A percentile compares a stretch with the other conserved stretches of the same genome.
Evolutionary conservation across 805 yeast species (phyloP).

Genomic region (Candida suzukii): DNA sequence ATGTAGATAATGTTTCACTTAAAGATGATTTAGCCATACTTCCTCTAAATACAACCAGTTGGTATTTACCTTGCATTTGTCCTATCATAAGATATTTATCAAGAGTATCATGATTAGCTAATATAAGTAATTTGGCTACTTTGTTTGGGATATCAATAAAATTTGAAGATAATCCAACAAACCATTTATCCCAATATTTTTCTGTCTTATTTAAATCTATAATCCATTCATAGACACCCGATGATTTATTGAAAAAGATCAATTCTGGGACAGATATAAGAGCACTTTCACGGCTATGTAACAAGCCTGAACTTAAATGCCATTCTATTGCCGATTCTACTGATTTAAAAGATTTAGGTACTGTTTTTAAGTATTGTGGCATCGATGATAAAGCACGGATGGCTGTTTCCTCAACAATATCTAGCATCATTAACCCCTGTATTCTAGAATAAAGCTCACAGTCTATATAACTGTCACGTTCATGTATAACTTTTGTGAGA

Average conservation of each 20-base stretch:
- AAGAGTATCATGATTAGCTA: slow-evolving; percentile 85
- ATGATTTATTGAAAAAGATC: slow-evolving; percentile 23
- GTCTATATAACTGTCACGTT: slow-evolving; percentile 10
- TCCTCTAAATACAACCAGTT: slow-evolving; percentile 59
- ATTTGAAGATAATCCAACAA: slow-evolving; percentile 51
- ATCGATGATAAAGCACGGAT: slow-evolving; percentile 59
- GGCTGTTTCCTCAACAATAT: slow-evolving; percentile 94
- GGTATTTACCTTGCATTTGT: slow-evolving; percentile 97
- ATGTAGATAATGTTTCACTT: slow-evolving; percentile 16
- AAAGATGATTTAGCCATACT: slow-evolving; percentile 22
- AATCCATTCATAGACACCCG: slow-evolving; percentile 41
- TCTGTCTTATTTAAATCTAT: slow-evolving; percentile 56
- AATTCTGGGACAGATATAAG: slow-evolving; percentile 70
- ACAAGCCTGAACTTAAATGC: slow-evolving; percentile 56
- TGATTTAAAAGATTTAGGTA: slow-evolving; percentile 56
- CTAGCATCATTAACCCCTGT: slow-evolving; percentile 72
- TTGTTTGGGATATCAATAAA: slow-evolving; percentile 31
- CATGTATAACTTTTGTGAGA: slow-evolving; percentile 43
- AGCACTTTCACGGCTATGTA: slow-evolving; percentile 59
- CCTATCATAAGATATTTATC: slow-evolving; percentile 87
- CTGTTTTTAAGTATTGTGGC: slow-evolving; percentile 52
- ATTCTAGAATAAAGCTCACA: slow-evolving; percentile 22
- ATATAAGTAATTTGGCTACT: slow-evolving; percentile 60
- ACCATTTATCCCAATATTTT: slow-evolving; percentile 82
- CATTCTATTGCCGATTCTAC: slow-evolving; percentile 65